Evolutionary conservation across 2,329 filamentous ascomycete species (phyloP).

Genomic region (Xylaria sp.): DNA sequence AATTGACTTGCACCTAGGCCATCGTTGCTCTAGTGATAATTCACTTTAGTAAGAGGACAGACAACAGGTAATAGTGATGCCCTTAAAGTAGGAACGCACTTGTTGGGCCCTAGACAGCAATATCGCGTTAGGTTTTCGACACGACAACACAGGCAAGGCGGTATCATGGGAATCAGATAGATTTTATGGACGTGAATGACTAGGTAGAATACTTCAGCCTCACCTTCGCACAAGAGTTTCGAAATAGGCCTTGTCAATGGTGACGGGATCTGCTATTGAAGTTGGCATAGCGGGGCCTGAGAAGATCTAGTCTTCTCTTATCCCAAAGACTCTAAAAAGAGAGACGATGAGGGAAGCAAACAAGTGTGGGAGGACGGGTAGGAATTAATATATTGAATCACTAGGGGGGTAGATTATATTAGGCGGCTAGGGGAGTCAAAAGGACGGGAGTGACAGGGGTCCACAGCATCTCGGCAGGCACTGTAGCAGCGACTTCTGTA

Average conservation of each 20-base stretch:
- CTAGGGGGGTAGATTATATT: constrained; percentile 22
- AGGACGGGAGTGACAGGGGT: constrained; percentile 15
- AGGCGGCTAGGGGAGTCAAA: constrained; percentile 19
- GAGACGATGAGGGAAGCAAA: constrained; percentile 6
- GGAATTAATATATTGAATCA: constrained; percentile 27
- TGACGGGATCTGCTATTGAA: constrained; percentile 56
- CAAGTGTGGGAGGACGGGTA: constrained; percentile 18
- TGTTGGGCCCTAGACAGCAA: constrained; percentile 44
- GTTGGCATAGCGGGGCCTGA: constrained; percentile 42
- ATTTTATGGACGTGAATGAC: background rate
- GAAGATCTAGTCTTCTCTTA: constrained; percentile 9
- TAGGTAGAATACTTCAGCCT: constrained; percentile 43
- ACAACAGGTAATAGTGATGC: constrained; percentile 4
- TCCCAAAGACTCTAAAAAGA: constrained; percentile 8
- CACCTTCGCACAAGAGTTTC: constrained; percentile 72
- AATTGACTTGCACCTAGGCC: constrained; percentile 30
- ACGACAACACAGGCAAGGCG: constrained; percentile 11
- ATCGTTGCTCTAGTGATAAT: constrained; percentile 38
- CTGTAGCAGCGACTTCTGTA: background rate
- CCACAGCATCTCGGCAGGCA: constrained; percentile 16
- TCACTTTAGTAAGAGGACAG: constrained; percentile 32
- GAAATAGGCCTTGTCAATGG: constrained; percentile 70
- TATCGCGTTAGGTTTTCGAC: constrained; percentile 36
- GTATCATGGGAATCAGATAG: constrained; percentile 4
- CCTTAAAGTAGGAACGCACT: constrained; percentile 43